These are phyloP conservation scores for Cyphellophora europaea DNA, from an alignment of 2,329 filamentous ascomycete genomes.

Conservation along the genomic window DNA sequence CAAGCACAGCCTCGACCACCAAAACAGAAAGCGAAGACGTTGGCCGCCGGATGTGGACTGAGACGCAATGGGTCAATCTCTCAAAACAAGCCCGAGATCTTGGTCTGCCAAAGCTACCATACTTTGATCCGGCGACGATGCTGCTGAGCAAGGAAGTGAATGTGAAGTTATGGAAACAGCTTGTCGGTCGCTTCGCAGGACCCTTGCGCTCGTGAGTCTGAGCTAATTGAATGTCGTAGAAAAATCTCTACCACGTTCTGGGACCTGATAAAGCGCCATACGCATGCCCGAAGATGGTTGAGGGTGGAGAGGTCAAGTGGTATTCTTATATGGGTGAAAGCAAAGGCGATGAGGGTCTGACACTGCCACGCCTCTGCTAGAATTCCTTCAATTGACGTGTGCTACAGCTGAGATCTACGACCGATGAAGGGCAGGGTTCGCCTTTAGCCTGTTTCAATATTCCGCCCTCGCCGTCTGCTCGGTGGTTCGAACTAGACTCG, in stretches of 20 bases:
- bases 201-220: too few relatives aligned
- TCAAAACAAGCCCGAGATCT: constrained; percentile 15
- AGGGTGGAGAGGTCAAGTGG: constrained; percentile 17
- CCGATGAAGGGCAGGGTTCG: constrained; percentile 1
- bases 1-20: too few relatives aligned
- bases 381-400: too few relatives aligned
- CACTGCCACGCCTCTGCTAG: too few relatives aligned
- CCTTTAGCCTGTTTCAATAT: too few relatives aligned
- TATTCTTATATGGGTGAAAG: constrained; percentile 15
- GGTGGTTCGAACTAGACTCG: too few relatives aligned
- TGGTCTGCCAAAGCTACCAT: constrained; percentile 11
- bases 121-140: constrained; percentile 19
- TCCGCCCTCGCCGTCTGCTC: too few relatives aligned
- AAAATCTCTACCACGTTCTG: constrained; percentile 14
- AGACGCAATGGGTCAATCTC: constrained; percentile 18
- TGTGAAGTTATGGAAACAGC: constrained; percentile 14
- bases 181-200: constrained; percentile 10
- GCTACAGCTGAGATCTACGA: constrained; percentile 2
- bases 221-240: constrained; percentile 2
- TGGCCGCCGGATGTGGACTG: constrained; percentile 14
- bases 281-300: constrained; percentile 13
- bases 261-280: constrained; percentile 16
- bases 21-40: too few relatives aligned
- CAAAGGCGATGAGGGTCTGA: constrained; percentile 11
- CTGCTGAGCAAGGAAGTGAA: constrained; percentile 17